Percentiles rank a stretch among this genome's conserved stretches.
phyloP scores from a whole-genome alignment of 2,329 filamentous ascomycete species.

The Graphilbum sp. region DNA sequence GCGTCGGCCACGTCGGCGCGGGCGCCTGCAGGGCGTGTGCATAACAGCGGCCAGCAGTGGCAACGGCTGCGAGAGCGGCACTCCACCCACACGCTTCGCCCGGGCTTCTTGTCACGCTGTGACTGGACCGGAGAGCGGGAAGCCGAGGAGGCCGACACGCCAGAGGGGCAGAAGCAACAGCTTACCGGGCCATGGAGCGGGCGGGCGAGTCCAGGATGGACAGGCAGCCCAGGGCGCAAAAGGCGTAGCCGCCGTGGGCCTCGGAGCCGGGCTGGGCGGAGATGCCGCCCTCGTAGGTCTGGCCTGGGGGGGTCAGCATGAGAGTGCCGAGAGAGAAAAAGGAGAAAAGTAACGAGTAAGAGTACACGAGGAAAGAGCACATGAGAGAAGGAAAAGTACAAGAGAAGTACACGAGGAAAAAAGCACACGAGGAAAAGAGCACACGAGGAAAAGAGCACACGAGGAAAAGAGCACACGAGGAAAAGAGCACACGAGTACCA shows the following conservation, averaged over 20 bases:
- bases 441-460: too few species aligned
- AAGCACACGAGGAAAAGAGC: too few species aligned
- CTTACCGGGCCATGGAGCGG: constrained; percentile 55
- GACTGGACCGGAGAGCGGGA: constrained; percentile 14
- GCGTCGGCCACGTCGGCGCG: too few species aligned
- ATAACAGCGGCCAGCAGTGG: not conserved
- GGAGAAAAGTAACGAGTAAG: not conserved
- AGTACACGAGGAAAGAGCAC: too few species aligned
- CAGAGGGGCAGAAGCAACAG: not conserved
- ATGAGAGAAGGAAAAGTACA: too few species aligned
- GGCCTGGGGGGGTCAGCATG: too few species aligned
- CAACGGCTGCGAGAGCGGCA: too few species aligned
- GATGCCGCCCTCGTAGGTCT: constrained; percentile 91
- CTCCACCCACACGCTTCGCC: not conserved
- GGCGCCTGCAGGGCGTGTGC: not conserved
- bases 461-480: not conserved
- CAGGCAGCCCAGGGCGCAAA: constrained; percentile 81
- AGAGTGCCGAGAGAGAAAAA: too few species aligned
- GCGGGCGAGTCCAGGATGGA: constrained; percentile 70
- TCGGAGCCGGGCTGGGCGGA: constrained; percentile 72
- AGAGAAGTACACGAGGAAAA: not conserved
- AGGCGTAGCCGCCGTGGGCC: constrained; percentile 92
- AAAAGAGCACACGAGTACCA: too few species aligned
- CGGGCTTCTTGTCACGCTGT: constrained; percentile 19
- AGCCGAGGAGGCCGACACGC: not conserved